A percentile compares a stretch with the other conserved stretches of the same genome.
phyloP scores from a whole-genome alignment of 2,329 filamentous ascomycete species.

The Knufia fluminis region DNA sequence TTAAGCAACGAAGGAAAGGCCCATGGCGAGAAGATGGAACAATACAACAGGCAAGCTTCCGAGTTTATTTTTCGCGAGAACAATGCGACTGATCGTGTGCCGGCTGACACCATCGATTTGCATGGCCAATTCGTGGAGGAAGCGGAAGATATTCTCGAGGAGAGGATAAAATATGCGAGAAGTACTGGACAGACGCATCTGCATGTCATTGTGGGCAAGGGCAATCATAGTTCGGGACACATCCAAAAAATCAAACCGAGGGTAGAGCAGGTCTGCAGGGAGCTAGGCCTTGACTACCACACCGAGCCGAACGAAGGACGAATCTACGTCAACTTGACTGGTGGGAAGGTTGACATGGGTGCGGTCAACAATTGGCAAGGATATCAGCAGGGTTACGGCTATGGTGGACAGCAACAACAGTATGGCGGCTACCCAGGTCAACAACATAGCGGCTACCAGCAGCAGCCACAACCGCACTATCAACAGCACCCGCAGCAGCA shows the following conservation, averaged over 20 bases:
- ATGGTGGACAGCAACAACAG: slow-evolving; percentile 34
- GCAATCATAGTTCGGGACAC: slow-evolving; percentile 72
- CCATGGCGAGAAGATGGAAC: slow-evolving; percentile 74
- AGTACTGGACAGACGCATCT: slow-evolving; percentile 67
- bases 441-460: slow-evolving; percentile 34
- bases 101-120: slow-evolving; percentile 78
- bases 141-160: slow-evolving; percentile 80
- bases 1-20: slow-evolving; percentile 76
- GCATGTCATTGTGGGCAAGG: slow-evolving; percentile 93
- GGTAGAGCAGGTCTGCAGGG: slow-evolving; percentile 75
- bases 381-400: slow-evolving; percentile 20
- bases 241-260: slow-evolving; percentile 94
- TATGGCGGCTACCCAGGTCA: slow-evolving; percentile 26
- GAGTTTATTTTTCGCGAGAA: slow-evolving; percentile 95
- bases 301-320: slow-evolving; percentile 85
- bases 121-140: slow-evolving; percentile 94
- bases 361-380: slow-evolving; percentile 20
- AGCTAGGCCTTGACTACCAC: slow-evolving; percentile 70
- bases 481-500: slow-evolving; percentile 22
- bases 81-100: slow-evolving; percentile 67
- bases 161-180: slow-evolving; percentile 71
- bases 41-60: slow-evolving; percentile 82
- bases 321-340: slow-evolving; percentile 79
- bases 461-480: slow-evolving; percentile 36
- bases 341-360: slow-evolving; percentile 49